These are phyloP conservation scores for Pestalotiopsis sp. DNA, from an alignment of 2,329 filamentous ascomycete species.

Conservation along the genomic window DNA sequence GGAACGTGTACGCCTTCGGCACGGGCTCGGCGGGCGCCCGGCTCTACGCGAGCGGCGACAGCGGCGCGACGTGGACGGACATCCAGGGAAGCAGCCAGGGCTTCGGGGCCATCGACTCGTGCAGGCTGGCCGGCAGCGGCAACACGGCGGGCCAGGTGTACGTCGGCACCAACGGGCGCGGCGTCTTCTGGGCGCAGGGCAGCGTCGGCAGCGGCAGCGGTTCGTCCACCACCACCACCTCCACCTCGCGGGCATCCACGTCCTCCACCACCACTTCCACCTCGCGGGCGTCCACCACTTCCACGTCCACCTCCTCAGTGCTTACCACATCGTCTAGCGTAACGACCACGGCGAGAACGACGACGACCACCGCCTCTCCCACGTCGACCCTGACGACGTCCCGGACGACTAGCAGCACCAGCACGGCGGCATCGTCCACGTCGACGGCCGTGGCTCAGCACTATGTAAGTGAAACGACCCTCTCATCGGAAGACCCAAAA, in stretches of 20 bases:
- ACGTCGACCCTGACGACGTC: not conserved
- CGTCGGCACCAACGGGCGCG: constrained; percentile 53
- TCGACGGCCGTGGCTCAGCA: constrained; percentile 7
- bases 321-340: not conserved
- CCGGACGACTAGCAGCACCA: constrained; percentile 1
- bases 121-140: constrained; percentile 44
- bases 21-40: constrained; percentile 42
- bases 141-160: constrained; percentile 49
- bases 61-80: constrained; percentile 46
- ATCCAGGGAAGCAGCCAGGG: constrained; percentile 46
- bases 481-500: no score
- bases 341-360: not conserved
- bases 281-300: not conserved
- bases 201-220: constrained; percentile 20
- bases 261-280: not conserved
- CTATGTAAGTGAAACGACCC: not conserved
- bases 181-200: constrained; percentile 41
- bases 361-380: not conserved
- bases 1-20: constrained; percentile 53
- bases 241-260: not conserved
- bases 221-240: constrained; percentile 18
- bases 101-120: constrained; percentile 45
- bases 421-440: not conserved
- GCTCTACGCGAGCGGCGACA: constrained; percentile 47
- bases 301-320: not conserved